Conservation (phyloP, 352 stramenopile genomes). For the Pythium brachiatum region DNA sequence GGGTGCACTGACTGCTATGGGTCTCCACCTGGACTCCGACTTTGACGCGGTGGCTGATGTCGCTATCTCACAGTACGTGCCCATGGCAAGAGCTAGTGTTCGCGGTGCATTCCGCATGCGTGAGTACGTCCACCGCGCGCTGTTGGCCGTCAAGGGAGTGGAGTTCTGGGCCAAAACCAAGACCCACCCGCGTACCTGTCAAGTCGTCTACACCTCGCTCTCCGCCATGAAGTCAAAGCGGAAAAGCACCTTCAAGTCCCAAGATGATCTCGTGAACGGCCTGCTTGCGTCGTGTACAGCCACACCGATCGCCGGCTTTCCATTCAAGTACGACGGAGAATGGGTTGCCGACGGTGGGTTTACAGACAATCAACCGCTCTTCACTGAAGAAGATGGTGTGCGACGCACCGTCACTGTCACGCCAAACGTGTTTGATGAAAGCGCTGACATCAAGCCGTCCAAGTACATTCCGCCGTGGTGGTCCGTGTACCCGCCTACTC, state of each 20-base stretch:
- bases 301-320: slow-evolving; percentile 43
- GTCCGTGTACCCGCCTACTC: slow-evolving; percentile 51
- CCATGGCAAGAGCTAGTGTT: slow-evolving; percentile 27
- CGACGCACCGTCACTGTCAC: slow-evolving; percentile 29
- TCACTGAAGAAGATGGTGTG: slow-evolving; percentile 25
- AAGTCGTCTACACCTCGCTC: slow-evolving; percentile 56
- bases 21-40: slow-evolving; percentile 31
- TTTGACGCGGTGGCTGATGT: slow-evolving; percentile 44
- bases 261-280: slow-evolving; percentile 38
- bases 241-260: slow-evolving; percentile 37
- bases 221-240: slow-evolving; percentile 37
- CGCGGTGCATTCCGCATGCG: slow-evolving; percentile 43
- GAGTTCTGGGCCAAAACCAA: slow-evolving; percentile 32
- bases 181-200: slow-evolving; percentile 29
- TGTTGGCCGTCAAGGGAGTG: slow-evolving; percentile 32
- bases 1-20: slow-evolving; percentile 26
- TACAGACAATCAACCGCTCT: slow-evolving; percentile 54
- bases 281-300: slow-evolving; percentile 57
- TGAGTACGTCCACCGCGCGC: slow-evolving; percentile 45
- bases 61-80: slow-evolving; percentile 40
- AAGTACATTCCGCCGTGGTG: slow-evolving; percentile 62
- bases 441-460: slow-evolving; percentile 59
- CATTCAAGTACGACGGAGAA: slow-evolving; percentile 49
- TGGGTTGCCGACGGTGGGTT: slow-evolving; percentile 59
- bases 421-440: slow-evolving; percentile 28